These are phyloP conservation scores for Syzygium aqueum DNA, from an alignment of 345 rosid genomes.

Conservation along the genomic window DNA sequence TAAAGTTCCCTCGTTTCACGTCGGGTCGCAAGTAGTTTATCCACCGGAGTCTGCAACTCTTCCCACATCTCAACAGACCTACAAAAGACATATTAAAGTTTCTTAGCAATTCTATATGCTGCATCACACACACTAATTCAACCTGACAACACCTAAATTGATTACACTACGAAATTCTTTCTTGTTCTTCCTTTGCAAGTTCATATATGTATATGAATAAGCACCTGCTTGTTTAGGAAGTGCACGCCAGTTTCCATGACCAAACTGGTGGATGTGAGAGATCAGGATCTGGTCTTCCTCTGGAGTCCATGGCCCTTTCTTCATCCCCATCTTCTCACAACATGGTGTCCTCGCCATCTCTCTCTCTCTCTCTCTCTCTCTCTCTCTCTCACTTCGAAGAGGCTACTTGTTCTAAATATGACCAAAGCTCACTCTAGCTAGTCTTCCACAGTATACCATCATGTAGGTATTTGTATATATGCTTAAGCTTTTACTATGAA, in stretches of 20 bases:
- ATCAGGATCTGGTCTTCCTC: slow-evolving; percentile 33
- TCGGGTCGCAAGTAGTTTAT: slow-evolving; percentile 41
- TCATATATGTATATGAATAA: neutral
- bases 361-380: neutral
- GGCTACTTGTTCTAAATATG: neutral
- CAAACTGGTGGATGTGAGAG: slow-evolving; percentile 17
- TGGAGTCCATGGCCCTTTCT: slow-evolving; percentile 46
- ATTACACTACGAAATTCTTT: neutral
- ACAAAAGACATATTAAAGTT: neutral
- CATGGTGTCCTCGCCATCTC: slow-evolving; percentile 25
- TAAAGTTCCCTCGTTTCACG: slow-evolving; percentile 41
- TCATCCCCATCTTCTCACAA: slow-evolving; percentile 33
- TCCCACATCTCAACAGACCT: slow-evolving; percentile 36
- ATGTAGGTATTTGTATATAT: neutral
- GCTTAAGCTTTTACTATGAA: neutral
- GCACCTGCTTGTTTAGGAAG: slow-evolving; percentile 44
- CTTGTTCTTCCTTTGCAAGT: neutral
- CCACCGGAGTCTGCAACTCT: slow-evolving; percentile 51
- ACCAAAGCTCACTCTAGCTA: neutral
- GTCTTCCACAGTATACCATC: neutral
- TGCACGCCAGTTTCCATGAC: slow-evolving; percentile 41
- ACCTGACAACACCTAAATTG: neutral
- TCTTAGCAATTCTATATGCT: neutral
- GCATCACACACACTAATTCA: neutral
- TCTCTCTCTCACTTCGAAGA: neutral